Base-by-base conservation (phyloP, 2,329 filamentous ascomycete genomes). In the Aaosphaeria arxii region DNA sequence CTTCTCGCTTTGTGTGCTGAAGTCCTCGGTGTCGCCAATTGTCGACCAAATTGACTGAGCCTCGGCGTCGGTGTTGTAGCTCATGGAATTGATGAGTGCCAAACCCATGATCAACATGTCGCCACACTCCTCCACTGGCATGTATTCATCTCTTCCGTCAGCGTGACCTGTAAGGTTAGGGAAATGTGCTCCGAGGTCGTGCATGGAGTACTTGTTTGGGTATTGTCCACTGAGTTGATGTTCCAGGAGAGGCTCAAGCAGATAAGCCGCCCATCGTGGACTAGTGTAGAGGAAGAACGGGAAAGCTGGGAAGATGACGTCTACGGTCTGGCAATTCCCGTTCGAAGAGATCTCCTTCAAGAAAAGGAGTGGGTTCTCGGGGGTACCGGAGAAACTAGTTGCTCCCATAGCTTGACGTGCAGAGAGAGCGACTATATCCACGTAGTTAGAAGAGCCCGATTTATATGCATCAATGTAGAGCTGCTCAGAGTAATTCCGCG, bases 241-340 rank as follows among this genome's bases (percentile, higher is more conserved):
- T 70, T 94, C 89, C 45, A 94, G 79, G 28, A 92, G 74, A 5
- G 89, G 89, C 66, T 92, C 88, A 4, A 94, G 74, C 3, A 92
- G 76, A 61, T 91, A 91, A 1, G 84, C 86, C 48, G 91, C 74
- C 88, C 88, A 92, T 49, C 82, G 77, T 2, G 89, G 89, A 57
- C 91, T 91, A 13, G 88, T 91, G 64, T 92, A 94, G 17, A 92
- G 68, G 74, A 92, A 92, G 77, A 92, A 94, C 0, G 89, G 88
- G 70, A 90, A 91, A 0, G 88, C 81, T 0, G 89, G 89, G 74
- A 91, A 94, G 58, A 95, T 92, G 48, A 95, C 88, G 71, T 92
- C 88, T 7, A 94, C 87, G 0, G 89, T 94, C 64, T 94, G 89
- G 67, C 85, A 85, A 61, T 95, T 92, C 4, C 89, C 89, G 58